phyloP scores from a whole-genome alignment of 2,329 filamentous ascomycete species.

The Penicillium sp. region DNA sequence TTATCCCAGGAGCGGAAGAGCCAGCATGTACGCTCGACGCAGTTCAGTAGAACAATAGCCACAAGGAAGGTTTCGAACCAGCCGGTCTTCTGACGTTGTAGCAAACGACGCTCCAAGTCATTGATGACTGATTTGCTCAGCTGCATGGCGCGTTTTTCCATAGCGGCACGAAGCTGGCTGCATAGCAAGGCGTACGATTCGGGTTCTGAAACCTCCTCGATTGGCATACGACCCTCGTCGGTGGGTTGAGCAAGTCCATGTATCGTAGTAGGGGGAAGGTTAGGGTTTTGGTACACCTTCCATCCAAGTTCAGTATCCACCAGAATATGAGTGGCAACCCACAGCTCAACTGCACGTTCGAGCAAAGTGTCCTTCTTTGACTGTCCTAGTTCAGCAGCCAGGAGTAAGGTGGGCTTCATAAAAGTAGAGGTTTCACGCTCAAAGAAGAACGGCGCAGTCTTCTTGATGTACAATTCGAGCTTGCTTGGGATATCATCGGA shows the following conservation, averaged over 20 bases:
- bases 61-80: slow-evolving; percentile 62
- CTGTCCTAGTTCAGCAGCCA: slow-evolving; percentile 40
- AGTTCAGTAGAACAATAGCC: slow-evolving; percentile 59
- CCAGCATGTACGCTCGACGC: slow-evolving; percentile 61
- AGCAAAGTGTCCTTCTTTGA: slow-evolving; percentile 41
- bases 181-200: slow-evolving; percentile 53
- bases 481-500: slow-evolving; percentile 53
- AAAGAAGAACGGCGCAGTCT: slow-evolving; percentile 47
- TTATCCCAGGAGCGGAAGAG: slow-evolving; percentile 57
- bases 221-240: slow-evolving; percentile 42
- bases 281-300: slow-evolving; percentile 52
- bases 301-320: slow-evolving; percentile 51
- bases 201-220: slow-evolving; percentile 40
- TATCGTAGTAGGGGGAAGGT: slow-evolving; percentile 36
- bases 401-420: slow-evolving; percentile 51
- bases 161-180: slow-evolving; percentile 56
- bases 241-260: slow-evolving; percentile 39
- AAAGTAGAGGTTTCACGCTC: slow-evolving; percentile 53
- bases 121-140: slow-evolving; percentile 59
- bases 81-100: slow-evolving; percentile 58
- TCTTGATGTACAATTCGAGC: slow-evolving; percentile 56
- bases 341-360: slow-evolving; percentile 55
- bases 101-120: slow-evolving; percentile 60
- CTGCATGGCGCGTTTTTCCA: slow-evolving; percentile 55
- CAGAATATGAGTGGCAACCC: slow-evolving; percentile 57